Evolutionary conservation across 768 basidiomycete genomes (phyloP).

Genomic region (Agrocybe chaxingu): DNA sequence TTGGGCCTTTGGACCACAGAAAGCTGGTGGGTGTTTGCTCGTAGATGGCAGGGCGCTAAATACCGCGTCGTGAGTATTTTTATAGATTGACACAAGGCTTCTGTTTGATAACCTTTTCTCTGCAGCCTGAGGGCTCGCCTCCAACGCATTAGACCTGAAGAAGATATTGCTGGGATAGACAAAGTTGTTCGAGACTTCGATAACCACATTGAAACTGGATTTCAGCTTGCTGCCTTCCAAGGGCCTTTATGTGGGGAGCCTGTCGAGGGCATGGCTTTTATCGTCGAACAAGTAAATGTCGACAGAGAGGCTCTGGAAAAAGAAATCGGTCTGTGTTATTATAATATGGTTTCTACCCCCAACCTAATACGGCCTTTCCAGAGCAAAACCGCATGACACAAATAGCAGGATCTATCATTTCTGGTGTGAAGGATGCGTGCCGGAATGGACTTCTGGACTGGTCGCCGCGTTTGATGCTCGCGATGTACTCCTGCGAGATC

Average conservation of each 20-base stretch:
- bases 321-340: slow-evolving; percentile 56
- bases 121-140: slow-evolving; percentile 52
- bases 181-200: slow-evolving; percentile 60
- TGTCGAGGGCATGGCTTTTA: slow-evolving; percentile 88
- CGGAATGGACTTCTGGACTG: slow-evolving; percentile 90
- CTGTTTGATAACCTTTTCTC: slow-evolving; percentile 9
- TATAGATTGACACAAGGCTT: neutral
- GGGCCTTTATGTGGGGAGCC: slow-evolving; percentile 96
- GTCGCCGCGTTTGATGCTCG: slow-evolving; percentile 95
- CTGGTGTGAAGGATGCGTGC: slow-evolving; percentile 86
- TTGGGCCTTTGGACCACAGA: slow-evolving; percentile 92
- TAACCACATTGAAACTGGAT: slow-evolving; percentile 84
- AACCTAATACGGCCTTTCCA: slow-evolving; percentile 24
- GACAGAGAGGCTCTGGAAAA: slow-evolving; percentile 56
- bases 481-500: slow-evolving; percentile 99
- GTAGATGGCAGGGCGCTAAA: slow-evolving; percentile 63
- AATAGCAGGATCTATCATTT: slow-evolving; percentile 87
- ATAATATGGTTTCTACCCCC: neutral
- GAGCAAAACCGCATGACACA: slow-evolving; percentile 81
- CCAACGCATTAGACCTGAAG: slow-evolving; percentile 32
- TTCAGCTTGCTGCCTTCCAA: slow-evolving; percentile 92
- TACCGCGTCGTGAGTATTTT: slow-evolving; percentile 51
- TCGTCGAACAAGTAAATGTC: slow-evolving; percentile 74
- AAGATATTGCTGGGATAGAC: slow-evolving; percentile 28
- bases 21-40: slow-evolving; percentile 82